Base-by-base conservation (phyloP, 2,329 filamentous ascomycete species). In the Trichoderma harzianum region DNA sequence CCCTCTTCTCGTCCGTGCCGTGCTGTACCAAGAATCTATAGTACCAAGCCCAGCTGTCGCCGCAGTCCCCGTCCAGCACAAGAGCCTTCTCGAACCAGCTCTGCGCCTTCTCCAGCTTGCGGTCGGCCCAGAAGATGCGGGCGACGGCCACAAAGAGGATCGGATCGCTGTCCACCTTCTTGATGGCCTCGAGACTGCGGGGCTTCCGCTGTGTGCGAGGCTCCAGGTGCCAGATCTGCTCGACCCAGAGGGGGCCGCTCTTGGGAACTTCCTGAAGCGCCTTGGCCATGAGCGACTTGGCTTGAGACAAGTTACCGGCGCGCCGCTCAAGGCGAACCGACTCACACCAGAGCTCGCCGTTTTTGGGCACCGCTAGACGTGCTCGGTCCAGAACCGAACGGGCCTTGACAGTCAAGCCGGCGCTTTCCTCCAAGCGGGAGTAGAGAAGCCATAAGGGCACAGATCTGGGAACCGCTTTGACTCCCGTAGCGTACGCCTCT, bases 41-140 rank as follows among this genome's bases (percentile, higher is more conserved):
- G 82, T 98, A 99, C 95, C 95, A 99, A 24, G 94, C 95, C 97
- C 97, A 99, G 12, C 91, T 93, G 83, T 99, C 97, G 65, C 96
- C 96, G 65, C 90, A 84, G 80, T 98, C 95, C 43, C 91, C 90
- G 78, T 99, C 94, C 14, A 96, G 85, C 69, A 97, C 86, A 70
- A 98, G 90, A 0, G 96, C 96, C 83, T 97, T 97, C 83, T 98
- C 94, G 81, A 99, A 99, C 96, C 96, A 99, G 75, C 90, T 95
- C 82, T 95, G 92, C 3, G 96, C 95, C 81, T 98, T 97, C 76
- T 98, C 96, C 28, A 99, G 86, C 79, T 92, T 91, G 70, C 96
- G 88, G 83, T 99, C 96, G 11, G 89, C 91, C 96, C 96, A 99
- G 84, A 99, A 98, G 75, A 98, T 97, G 24, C 96, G 90, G 7